Evolutionary conservation across 257 asterid genomes (phyloP).

Genomic region (Solanum sitiens): DNA sequence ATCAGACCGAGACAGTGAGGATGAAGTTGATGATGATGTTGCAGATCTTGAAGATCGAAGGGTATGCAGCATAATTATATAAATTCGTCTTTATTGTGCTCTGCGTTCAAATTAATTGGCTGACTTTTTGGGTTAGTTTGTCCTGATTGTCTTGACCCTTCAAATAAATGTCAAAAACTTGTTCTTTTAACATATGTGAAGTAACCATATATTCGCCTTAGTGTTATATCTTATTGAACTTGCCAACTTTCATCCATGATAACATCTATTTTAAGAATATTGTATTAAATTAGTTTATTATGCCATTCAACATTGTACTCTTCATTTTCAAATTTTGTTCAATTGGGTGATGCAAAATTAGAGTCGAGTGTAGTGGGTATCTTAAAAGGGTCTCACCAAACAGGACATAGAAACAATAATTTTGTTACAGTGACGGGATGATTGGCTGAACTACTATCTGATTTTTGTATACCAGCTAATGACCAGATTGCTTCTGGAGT

Average conservation of each 20-base stretch:
- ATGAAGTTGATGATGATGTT: constrained; percentile 98
- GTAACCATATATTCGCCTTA: not conserved
- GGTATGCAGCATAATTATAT: constrained; percentile 27
- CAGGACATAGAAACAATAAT: not conserved
- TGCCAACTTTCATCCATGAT: not conserved
- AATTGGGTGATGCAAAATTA: not conserved
- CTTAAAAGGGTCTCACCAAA: not conserved
- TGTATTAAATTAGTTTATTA: not conserved
- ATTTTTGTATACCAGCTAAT: not conserved
- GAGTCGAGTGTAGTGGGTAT: not conserved
- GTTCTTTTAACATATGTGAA: not conserved
- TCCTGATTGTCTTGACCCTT: not conserved
- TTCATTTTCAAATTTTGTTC: not conserved
- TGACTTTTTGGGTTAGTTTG: not conserved
- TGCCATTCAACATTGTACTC: not conserved
- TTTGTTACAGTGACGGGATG: not conserved
- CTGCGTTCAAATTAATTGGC: not conserved
- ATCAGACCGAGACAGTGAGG: constrained; percentile 96
- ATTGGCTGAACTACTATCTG: not conserved
- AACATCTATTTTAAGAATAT: not conserved
- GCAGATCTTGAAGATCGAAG: constrained; percentile 98
- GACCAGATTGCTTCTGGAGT: not conserved
- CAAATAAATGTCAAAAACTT: not conserved
- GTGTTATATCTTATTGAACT: not conserved
- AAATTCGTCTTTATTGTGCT: not conserved